A percentile compares a stretch with the other conserved stretches of the same genome.
Conservation (phyloP, 352 stramenopile genomes). For the Globisporangium paroecandrum region DNA sequence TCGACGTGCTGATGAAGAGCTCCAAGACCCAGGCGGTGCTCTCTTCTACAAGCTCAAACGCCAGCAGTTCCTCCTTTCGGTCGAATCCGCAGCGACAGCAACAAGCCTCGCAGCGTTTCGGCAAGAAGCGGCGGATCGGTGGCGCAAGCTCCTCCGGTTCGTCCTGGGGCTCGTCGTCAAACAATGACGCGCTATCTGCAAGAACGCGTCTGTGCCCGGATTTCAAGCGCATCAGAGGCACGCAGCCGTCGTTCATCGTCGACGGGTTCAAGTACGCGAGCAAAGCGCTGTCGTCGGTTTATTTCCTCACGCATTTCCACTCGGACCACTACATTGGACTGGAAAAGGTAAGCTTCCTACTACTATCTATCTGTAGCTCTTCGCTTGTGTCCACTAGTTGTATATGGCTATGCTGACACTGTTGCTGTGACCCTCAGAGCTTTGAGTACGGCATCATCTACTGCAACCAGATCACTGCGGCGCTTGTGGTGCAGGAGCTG, state of each 20-base stretch:
- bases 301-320: constrained; percentile 98
- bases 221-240: constrained; percentile 79
- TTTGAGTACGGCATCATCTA: constrained; percentile 95
- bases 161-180: constrained; percentile 12
- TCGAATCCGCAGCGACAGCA: not conserved
- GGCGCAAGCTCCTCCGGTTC: constrained; percentile 11
- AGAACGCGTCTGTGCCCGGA: constrained; percentile 46
- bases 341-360: constrained; percentile 33
- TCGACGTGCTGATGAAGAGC: constrained; percentile 81
- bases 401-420: constrained; percentile 4
- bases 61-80: not conserved
- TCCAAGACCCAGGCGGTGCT: constrained; percentile 54
- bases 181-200: not conserved
- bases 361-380: not conserved
- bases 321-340: constrained; percentile 96
- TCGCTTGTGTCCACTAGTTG: not conserved
- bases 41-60: constrained; percentile 13
- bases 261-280: constrained; percentile 85
- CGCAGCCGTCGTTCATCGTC: constrained; percentile 79
- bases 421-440: constrained; percentile 20
- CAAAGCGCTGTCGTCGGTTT: constrained; percentile 74
- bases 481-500: constrained; percentile 90
- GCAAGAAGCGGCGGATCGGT: constrained; percentile 21
- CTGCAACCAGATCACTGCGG: constrained; percentile 91
- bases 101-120: constrained; percentile 24